These are phyloP conservation scores for Fistulifera pelliculosa DNA, from an alignment of 108 stramenopile genomes.

Conservation along the genomic window DNA sequence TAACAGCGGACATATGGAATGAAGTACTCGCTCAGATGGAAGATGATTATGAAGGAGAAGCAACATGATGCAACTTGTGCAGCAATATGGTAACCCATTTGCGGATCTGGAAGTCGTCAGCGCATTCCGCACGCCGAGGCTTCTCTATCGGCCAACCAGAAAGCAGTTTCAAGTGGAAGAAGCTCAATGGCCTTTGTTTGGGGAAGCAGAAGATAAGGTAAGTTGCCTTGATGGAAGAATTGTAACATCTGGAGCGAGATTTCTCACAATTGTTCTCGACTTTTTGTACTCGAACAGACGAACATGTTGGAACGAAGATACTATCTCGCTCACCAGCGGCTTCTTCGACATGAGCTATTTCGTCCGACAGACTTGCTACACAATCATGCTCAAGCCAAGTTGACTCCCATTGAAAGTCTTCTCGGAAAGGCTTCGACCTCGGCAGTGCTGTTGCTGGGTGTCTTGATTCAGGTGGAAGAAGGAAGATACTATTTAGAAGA, in stretches of 20 bases:
- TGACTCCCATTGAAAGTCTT: constrained; percentile 52
- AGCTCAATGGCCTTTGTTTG: constrained; percentile 20
- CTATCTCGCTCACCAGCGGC: constrained; percentile 59
- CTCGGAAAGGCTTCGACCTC: constrained; percentile 43
- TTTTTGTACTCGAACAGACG: too few species aligned
- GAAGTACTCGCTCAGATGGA: background rate
- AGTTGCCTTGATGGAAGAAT: background rate
- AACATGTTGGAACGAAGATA: constrained; percentile 71
- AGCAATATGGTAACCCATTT: background rate
- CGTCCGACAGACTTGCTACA: constrained; percentile 21
- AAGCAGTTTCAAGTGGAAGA: constrained; percentile 29
- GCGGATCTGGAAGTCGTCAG: constrained; percentile 12
- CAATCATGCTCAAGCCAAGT: constrained; percentile 9
- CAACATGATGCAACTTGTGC: background rate
- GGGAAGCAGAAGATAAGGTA: constrained; percentile 31
- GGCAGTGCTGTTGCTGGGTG: constrained; percentile 29
- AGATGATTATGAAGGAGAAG: background rate
- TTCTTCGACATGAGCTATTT: constrained; percentile 58
- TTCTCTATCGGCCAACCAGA: constrained; percentile 35
- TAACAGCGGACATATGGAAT: constrained; percentile 3
- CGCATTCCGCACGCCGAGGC: constrained; percentile 33
- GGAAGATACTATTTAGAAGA: constrained; percentile 72
- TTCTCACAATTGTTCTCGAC: too few species aligned
- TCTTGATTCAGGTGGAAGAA: constrained; percentile 38
- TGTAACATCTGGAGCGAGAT: background rate